Percentiles rank a stretch among this genome's conserved stretches.
Evolutionary conservation across 2,329 filamentous ascomycete genomes (phyloP).

Genomic region (Phyllosticta citrichinensis): DNA sequence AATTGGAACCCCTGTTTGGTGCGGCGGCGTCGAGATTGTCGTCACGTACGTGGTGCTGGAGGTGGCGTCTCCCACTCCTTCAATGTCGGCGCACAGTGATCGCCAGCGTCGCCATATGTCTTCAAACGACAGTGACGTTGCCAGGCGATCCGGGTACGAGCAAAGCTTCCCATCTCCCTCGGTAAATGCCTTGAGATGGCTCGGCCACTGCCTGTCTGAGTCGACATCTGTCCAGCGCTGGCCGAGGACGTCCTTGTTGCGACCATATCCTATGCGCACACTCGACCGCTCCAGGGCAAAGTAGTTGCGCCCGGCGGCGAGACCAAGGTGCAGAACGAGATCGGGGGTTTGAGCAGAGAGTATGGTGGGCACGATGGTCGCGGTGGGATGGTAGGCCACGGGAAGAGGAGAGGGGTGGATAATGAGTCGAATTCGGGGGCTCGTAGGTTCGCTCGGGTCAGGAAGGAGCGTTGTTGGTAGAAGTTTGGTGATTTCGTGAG

Average conservation of each 20-base stretch:
- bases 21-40: neutral
- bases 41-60: neutral
- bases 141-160: constrained; percentile 16
- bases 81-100: constrained; percentile 1
- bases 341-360: constrained; percentile 45
- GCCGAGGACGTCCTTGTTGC: constrained; percentile 59
- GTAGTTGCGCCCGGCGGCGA: constrained; percentile 54
- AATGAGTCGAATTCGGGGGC: constrained; percentile 44
- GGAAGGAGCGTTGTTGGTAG: constrained; percentile 35
- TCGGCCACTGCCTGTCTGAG: constrained; percentile 20
- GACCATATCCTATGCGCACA: constrained; percentile 59
- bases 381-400: constrained; percentile 61
- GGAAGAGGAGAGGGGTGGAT: constrained; percentile 57
- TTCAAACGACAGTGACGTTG: constrained; percentile 18
- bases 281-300: constrained; percentile 64
- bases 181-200: constrained; percentile 11
- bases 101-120: constrained; percentile 13
- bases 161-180: neutral
- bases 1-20: neutral
- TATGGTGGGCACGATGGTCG: constrained; percentile 52
- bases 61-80: neutral
- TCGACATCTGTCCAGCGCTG: constrained; percentile 19
- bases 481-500: constrained; percentile 64
- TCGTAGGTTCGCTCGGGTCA: constrained; percentile 11
- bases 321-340: constrained; percentile 67